Base-by-base conservation (phyloP, 108 stramenopile species). In the Fistulifera pelliculosa region DNA sequence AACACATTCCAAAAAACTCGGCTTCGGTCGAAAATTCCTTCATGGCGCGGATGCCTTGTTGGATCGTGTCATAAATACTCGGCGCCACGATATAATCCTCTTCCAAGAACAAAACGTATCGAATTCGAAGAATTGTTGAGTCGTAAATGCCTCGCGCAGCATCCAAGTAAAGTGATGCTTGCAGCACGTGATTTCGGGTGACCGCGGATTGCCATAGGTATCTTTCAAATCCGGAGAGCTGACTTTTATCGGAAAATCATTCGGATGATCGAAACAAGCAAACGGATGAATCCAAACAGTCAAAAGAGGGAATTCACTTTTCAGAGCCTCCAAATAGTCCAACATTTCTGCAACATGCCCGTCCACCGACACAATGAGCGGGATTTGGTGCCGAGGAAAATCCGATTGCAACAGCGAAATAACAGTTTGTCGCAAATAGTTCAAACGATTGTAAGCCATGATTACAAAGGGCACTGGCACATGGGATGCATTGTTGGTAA, bases 91-190 rank as follows among this genome's bases (percentile, higher is more conserved):
- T 35, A 42, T 81, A 81, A 42, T 81, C 80, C 68, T 81, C 80
- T 56, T 81, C 80, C 54, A 77, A 12, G 41, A 81, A 73, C 24
- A 81, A 61, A 81, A 76, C 0, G 62, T 68, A 47, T 70, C 69
- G 26, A 13, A 19, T 16, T 40, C 5, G 24, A 39, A 13, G 17
- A 56, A 2, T 40, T 58, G 49, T 4, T 63, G 50, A 41, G 47
- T 23, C 0, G 23, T 41, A 42, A 76, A 76, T 0, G 71, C 72
- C 17, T 49, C 51, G 18, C 74, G 69, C 24, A 81, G 26, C 58
- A 81, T 45, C 80, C 80, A 81, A 8, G 73, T 68, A 56, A 75
- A 81, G 56, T 81, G 80, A 62, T 81, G 80, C 40, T 81, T 81
- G 52, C 66, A 67, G 40, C 80, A 81, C 8, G 74, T 74, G 13